These are phyloP conservation scores for Eucalyptus coolabah DNA, from an alignment of 345 rosid species.

Conservation along the genomic window DNA sequence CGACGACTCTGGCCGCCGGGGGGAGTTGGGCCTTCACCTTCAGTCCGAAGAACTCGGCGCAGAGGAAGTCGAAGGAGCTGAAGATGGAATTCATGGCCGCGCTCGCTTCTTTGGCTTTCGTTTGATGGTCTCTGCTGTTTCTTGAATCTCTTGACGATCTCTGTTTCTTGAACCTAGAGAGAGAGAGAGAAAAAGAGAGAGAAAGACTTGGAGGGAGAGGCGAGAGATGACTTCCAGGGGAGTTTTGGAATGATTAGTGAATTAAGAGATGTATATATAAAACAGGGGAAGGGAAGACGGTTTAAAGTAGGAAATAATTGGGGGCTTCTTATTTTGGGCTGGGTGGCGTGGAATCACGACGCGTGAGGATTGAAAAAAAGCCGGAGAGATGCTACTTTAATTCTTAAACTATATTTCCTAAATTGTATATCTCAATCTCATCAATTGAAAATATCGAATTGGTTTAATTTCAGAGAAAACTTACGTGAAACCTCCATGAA, in stretches of 20 bases:
- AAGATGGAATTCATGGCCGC: slow-evolving; percentile 7
- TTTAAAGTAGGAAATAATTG: neutral
- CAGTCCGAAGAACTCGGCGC: neutral
- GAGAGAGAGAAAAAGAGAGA: neutral
- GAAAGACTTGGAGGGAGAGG: neutral
- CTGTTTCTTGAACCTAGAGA: neutral
- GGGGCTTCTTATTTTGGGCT: neutral
- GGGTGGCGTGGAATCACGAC: neutral
- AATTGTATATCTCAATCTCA: neutral
- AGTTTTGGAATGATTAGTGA: neutral
- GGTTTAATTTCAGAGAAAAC: neutral
- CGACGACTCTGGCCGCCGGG: neutral
- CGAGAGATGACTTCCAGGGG: neutral
- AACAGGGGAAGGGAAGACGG: neutral
- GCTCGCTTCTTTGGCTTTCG: neutral
- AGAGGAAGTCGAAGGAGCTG: neutral
- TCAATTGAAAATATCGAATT: neutral
- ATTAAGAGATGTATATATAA: neutral
- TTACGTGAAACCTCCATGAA: neutral
- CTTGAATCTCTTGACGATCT: neutral
- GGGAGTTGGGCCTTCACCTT: neutral
- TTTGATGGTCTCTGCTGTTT: neutral
- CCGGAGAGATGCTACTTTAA: neutral
- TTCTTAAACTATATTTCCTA: neutral
- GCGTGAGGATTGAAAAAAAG: neutral